Evolutionary conservation across 192 early-diverging fungal genomes (phyloP).

Genomic region (Backusella australiensis): DNA sequence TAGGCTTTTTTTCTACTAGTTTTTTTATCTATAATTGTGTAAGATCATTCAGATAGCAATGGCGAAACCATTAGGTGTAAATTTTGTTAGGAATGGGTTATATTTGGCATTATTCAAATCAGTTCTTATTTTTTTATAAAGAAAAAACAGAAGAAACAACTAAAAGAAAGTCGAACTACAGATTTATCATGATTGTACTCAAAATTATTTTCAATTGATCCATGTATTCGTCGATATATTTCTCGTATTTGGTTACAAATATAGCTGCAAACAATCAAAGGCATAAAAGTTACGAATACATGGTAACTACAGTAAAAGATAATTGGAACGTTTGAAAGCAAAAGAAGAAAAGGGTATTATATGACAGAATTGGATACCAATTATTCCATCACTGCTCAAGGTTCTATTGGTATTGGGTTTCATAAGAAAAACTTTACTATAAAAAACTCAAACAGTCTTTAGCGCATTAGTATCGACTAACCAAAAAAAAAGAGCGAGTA

Average conservation of each 20-base stretch:
- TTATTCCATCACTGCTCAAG: not conserved
- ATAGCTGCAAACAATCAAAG: not conserved
- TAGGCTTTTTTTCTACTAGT: not conserved
- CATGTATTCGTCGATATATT: not conserved
- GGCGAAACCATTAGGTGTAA: not conserved
- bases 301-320: not conserved
- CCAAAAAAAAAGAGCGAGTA: not conserved
- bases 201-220: not conserved
- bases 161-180: not conserved
- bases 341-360: not conserved
- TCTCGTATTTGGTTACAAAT: constrained; percentile 1
- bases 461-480: not conserved
- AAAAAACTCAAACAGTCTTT: not conserved
- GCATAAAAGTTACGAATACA: not conserved
- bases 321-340: not conserved
- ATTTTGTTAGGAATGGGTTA: not conserved
- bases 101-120: not conserved
- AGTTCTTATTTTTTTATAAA: not conserved
- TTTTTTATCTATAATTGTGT: not conserved
- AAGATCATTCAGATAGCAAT: not conserved
- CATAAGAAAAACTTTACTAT: not conserved
- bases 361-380: not conserved
- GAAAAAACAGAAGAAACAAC: not conserved
- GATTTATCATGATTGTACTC: not conserved
- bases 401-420: not conserved